Conservation (phyloP, 2,329 filamentous ascomycete species). For the Monosporascus sp. region DNA sequence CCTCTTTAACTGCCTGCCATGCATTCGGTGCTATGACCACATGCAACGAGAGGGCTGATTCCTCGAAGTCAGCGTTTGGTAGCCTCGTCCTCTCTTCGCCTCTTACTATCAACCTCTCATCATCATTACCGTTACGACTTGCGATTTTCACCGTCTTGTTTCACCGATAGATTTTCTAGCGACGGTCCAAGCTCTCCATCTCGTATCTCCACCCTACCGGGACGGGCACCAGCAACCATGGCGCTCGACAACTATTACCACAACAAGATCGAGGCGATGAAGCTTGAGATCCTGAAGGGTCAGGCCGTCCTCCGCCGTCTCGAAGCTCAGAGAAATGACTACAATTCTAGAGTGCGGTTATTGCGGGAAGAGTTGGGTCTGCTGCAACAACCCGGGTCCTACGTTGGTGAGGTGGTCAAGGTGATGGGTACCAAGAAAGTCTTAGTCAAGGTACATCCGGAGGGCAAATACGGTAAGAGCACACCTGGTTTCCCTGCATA, state of each 20-base stretch:
- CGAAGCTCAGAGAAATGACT: conserved; percentile 97
- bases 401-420: conserved; percentile 99
- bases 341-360: conserved; percentile 95
- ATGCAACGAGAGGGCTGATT: too few relatives aligned
- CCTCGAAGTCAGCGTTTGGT: background rate
- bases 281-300: conserved; percentile 99
- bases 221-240: conserved; percentile 57
- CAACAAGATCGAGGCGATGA: conserved; percentile 99
- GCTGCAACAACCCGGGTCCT: conserved; percentile 94
- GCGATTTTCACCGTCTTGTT: background rate
- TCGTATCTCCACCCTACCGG: background rate
- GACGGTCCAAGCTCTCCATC: too few relatives aligned
- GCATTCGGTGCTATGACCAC: too few relatives aligned
- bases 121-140: background rate
- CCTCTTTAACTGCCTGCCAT: background rate
- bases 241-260: conserved; percentile 99
- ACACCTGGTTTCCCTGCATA: background rate
- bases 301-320: conserved; percentile 91
- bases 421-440: conserved; percentile 99
- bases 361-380: conserved; percentile 92
- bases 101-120: background rate
- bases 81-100: background rate
- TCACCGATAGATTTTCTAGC: background rate
- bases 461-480: conserved; percentile 95
- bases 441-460: conserved; percentile 95